Base-by-base conservation (phyloP, 2,329 filamentous ascomycete genomes). In the Leptographium radiaticola region DNA sequence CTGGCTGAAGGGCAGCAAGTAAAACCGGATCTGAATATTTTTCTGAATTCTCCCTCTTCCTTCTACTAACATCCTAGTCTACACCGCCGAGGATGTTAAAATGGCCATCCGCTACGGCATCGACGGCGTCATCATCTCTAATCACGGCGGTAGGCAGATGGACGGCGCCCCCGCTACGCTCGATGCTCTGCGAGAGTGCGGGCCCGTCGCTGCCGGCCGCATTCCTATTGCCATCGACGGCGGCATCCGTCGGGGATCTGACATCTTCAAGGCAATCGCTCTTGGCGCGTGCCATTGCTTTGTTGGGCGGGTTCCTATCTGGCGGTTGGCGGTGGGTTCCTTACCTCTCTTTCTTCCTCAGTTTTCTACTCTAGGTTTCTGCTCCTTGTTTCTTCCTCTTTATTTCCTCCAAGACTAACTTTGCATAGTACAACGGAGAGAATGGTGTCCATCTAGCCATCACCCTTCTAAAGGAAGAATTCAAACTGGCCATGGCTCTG, bases 401-500 rank as follows among this genome's bases (percentile, higher is more conserved):
- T 34, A 11, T 6, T 34, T 34, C 7, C 33, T 7, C 7, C 15
- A 25, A 12, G 6, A 20, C 20, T 25, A 13, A 25, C 25, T 16
- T 43, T 34, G 9, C 33, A 10, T 7, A 53, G 52, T 54, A 54
- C 49, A 51, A 97, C 63, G 91, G 91, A 1, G 71, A 87, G 56
- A 75, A 84, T 2, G 93, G 93, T 58, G 91, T 96, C 20, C 87
- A 95, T 64, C 79, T 87, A 38, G 91, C 91, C 18, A 95, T 97
- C 84, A 86, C 89, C 69, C 72, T 95, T 53, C 76, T 95, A 60
- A 89, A 87, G 71, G 91, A 96, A 62, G 91, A 97, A 75, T 87
- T 97, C 80, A 89, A 93, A 72, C 96, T 97, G 89, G 91, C 90
- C 64, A 96, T 98, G 93, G 81, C 91, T 8, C 72, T 97, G 40